Evolutionary conservation across 495 filamentous ascomycete species (phyloP), one percentile per base, ranked within the genome.

Genomic region (Lophiotrema nucula): DNA sequence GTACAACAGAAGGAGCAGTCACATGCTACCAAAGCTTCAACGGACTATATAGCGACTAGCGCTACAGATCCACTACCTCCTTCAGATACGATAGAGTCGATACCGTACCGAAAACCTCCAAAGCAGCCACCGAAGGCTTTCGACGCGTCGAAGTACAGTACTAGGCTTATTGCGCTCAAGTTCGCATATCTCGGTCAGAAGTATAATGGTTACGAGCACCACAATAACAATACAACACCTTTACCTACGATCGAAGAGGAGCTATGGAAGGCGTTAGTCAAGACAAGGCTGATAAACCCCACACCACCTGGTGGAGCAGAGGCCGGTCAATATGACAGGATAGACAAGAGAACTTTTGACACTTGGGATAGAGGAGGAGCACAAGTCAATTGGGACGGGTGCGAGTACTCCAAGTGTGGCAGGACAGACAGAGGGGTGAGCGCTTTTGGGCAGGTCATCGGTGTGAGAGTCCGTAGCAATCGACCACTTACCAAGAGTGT

Each of bases 391-490:
- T 96, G 89, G 80, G 82, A 88, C 27, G 84, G 84, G 0, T 88
- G 80, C 67, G 86, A 95, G 44, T 98, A 97, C 71, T 88, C 88
- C 0, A 98, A 97, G 69, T 95, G 92, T 65, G 93, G 93, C 1
- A 77, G 93, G 50, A 98, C 93, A 15, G 93, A 98, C 68, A 80
- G 81, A 51, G 93, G 93, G 21, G 93, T 98, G 25, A 96, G 90
- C 74, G 90, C 93, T 4, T 98, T 97, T 77, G 95, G 93, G 3
- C 93, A 98, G 74, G 93, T 98, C 50, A 83, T 97, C 70, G 84
- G 81, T 4, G 72, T 97, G 35, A 75, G 86, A 45, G 83, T 98
- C 21, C 81, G 93, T 64, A 95, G 89, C 73, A 85, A 85, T 50
- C 73, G 83, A 52, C 89, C 88, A 5, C 46, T 79, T 33, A 26